phyloP scores from a whole-genome alignment of 73 alveolate genomes.

The Stentor coeruleus region DNA sequence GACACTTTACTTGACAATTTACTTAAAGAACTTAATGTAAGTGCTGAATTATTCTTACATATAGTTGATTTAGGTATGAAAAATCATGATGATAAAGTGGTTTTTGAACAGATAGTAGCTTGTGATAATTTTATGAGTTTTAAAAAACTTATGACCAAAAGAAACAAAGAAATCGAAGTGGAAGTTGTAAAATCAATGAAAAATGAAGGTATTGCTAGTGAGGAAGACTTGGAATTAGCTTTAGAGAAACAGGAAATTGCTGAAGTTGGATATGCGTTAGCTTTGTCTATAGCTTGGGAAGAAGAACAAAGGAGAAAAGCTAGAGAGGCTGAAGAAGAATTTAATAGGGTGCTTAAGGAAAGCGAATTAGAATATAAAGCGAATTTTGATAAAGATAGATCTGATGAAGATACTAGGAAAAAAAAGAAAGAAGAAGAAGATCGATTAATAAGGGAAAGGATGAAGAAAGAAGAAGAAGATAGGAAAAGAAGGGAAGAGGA shows the following conservation, averaged over 20 bases:
- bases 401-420: background rate
- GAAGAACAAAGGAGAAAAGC: too few relatives aligned
- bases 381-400: slow-evolving; percentile 31
- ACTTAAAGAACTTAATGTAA: too few relatives aligned
- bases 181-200: slow-evolving; percentile 48
- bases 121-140: slow-evolving; percentile 53
- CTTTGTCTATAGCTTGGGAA: too few relatives aligned
- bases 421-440: background rate
- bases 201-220: slow-evolving; percentile 25
- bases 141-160: slow-evolving; percentile 73
- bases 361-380: slow-evolving; percentile 40
- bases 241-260: slow-evolving; percentile 4
- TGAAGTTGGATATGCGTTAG: slow-evolving; percentile 31
- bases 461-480: background rate
- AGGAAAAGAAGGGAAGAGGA: background rate
- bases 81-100: too few relatives aligned
- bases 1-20: slow-evolving; percentile 63
- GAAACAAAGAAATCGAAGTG: slow-evolving; percentile 71
- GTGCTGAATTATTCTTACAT: too few relatives aligned
- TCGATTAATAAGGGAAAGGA: background rate
- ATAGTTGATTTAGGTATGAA: too few relatives aligned
- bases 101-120: too few relatives aligned
- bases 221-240: slow-evolving; percentile 27
- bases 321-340: too few relatives aligned
- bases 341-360: slow-evolving; percentile 31